These are phyloP conservation scores for Hansenula lynferdii DNA, from an alignment of 1,139 yeast genomes.

Conservation along the genomic window DNA sequence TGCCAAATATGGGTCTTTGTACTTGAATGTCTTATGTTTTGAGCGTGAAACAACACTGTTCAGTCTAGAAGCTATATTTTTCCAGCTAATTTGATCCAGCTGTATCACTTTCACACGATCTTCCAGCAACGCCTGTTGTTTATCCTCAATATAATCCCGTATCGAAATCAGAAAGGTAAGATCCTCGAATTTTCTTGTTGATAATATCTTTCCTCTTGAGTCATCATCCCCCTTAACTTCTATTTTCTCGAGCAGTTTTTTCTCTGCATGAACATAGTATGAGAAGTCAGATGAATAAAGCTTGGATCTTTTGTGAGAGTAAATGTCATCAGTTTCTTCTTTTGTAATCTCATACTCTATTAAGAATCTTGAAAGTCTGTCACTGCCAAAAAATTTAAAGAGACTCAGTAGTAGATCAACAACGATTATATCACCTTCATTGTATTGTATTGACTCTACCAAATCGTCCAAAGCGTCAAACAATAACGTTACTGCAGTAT, in stretches of 20 bases:
- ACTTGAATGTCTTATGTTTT: constrained; percentile 18
- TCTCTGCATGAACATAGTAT: constrained; percentile 18
- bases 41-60: constrained; percentile 22
- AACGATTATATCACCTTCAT: constrained; percentile 57
- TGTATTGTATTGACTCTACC: constrained; percentile 49
- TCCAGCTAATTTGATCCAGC: constrained; percentile 21
- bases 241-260: constrained; percentile 18
- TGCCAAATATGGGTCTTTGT: constrained; percentile 45
- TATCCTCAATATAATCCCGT: constrained; percentile 21
- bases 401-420: constrained; percentile 44
- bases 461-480: constrained; percentile 48
- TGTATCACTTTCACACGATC: constrained; percentile 11
- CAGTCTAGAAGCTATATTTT: constrained; percentile 20
- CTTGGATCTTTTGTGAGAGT: constrained; percentile 35
- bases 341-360: constrained; percentile 59
- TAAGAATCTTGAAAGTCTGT: constrained; percentile 53
- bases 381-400: constrained; percentile 41
- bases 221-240: background rate
- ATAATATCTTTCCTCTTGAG: background rate
- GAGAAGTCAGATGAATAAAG: constrained; percentile 11
- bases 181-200: background rate
- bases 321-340: constrained; percentile 40
- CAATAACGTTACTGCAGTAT: constrained; percentile 28
- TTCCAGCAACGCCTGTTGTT: constrained; percentile 31
- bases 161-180: background rate